phyloP scores from a whole-genome alignment of 2,329 filamentous ascomycete genomes.

The Xylariaceae sp. region DNA sequence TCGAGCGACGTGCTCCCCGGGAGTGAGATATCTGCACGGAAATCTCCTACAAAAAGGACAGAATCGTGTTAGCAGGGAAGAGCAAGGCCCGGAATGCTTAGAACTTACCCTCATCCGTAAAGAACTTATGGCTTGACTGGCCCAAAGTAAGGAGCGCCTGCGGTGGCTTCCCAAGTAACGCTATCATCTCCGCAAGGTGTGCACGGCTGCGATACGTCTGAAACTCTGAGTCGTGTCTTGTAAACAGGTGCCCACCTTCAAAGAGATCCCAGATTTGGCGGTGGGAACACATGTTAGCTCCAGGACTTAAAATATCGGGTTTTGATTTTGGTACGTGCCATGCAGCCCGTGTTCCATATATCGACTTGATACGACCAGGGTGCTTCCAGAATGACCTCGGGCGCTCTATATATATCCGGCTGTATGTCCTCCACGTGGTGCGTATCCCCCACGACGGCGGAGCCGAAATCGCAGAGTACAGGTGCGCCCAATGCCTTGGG shows the following conservation, averaged over 20 bases:
- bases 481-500: constrained; percentile 22
- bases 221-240: constrained; percentile 35
- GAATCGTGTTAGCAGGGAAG: too few relatives aligned
- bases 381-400: constrained; percentile 44
- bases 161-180: constrained; percentile 41
- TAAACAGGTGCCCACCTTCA: constrained; percentile 43
- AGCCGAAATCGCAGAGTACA: constrained; percentile 44
- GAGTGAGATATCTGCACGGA: constrained; percentile 31
- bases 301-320: too few relatives aligned
- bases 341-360: constrained; percentile 49
- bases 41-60: background rate
- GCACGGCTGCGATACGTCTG: constrained; percentile 39
- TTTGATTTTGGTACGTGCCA: too few relatives aligned
- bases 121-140: constrained; percentile 34
- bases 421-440: constrained; percentile 36
- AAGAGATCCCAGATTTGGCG: constrained; percentile 50
- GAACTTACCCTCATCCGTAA: constrained; percentile 34
- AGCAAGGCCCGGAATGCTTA: too few relatives aligned
- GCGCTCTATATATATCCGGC: constrained; percentile 38
- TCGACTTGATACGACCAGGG: constrained; percentile 46
- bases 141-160: constrained; percentile 31
- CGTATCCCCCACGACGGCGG: constrained; percentile 35
- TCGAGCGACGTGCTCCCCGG: constrained; percentile 29
- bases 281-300: too few relatives aligned
- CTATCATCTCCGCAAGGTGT: constrained; percentile 46